Percentiles rank a stretch among this genome's conserved stretches.
These are phyloP conservation scores for Apiotrichum montevideense DNA, from an alignment of 1,284 basidiomycete species.

Conservation along the genomic window DNA sequence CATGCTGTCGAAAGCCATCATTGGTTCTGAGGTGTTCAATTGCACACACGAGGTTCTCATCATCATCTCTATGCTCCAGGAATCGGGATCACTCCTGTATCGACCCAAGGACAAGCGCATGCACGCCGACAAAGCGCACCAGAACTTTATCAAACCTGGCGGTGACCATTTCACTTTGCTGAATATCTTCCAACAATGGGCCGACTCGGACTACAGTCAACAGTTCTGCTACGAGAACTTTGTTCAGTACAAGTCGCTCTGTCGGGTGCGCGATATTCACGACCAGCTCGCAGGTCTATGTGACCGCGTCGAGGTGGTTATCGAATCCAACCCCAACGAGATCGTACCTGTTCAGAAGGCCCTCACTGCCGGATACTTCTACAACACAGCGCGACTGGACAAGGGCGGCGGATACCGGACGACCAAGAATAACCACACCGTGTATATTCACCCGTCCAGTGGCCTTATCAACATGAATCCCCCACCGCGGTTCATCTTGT, in stretches of 20 bases:
- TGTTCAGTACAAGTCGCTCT: constrained; percentile 92
- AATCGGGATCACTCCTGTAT: constrained; percentile 90
- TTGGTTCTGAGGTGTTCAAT: constrained; percentile 86
- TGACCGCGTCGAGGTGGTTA: constrained; percentile 91
- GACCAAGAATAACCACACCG: constrained; percentile 89
- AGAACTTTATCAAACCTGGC: constrained; percentile 91
- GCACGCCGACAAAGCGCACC: constrained; percentile 91
- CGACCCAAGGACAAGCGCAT: constrained; percentile 96
- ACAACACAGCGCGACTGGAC: constrained; percentile 83
- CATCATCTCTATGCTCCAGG: constrained; percentile 95
- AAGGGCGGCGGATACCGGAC: constrained; percentile 89
- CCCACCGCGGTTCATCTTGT: constrained; percentile 80
- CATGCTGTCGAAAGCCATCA: constrained; percentile 93
- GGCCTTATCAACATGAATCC: constrained; percentile 93
- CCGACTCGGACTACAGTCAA: constrained; percentile 90
- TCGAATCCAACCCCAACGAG: constrained; percentile 83
- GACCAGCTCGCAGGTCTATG: constrained; percentile 93
- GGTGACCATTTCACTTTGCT: constrained; percentile 96
- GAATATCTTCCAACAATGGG: constrained; percentile 99
- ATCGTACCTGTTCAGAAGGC: constrained; percentile 91
- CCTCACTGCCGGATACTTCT: constrained; percentile 90
- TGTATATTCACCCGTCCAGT: constrained; percentile 93
- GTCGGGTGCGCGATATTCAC: constrained; percentile 84
- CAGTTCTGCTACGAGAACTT: constrained; percentile 94
- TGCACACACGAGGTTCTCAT: constrained; percentile 97